These are phyloP conservation scores for Neurospora sp. DNA, from an alignment of 495 filamentous ascomycete species.

Conservation along the genomic window DNA sequence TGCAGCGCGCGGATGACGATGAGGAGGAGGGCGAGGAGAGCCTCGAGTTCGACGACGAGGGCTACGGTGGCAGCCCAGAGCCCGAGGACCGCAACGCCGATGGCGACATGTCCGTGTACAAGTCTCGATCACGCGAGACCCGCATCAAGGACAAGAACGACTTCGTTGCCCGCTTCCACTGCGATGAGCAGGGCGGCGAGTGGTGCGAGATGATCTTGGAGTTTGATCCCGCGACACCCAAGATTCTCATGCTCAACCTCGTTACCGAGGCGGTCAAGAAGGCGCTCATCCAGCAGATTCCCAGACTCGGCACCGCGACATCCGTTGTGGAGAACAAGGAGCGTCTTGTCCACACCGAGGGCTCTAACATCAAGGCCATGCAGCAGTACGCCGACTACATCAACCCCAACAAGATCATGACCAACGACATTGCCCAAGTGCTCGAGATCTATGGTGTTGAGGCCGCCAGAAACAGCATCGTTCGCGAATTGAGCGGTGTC, in stretches of 20 bases:
- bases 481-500: conserved; percentile 75
- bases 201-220: conserved; percentile 76
- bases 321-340: conserved; percentile 54
- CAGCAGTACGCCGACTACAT: conserved; percentile 78
- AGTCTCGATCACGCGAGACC: conserved; percentile 45
- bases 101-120: conserved; percentile 24
- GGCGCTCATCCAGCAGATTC: conserved; percentile 80
- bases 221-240: conserved; percentile 71
- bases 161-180: conserved; percentile 65
- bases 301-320: conserved; percentile 59
- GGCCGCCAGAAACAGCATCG: conserved; percentile 75
- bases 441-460: conserved; percentile 85
- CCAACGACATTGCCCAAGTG: conserved; percentile 85
- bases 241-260: conserved; percentile 84
- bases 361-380: conserved; percentile 84
- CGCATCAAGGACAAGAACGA: conserved; percentile 54
- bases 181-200: conserved; percentile 62
- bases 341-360: conserved; percentile 62
- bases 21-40: conserved; percentile 38
- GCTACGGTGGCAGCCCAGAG: conserved; percentile 41
- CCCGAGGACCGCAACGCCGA: conserved; percentile 33
- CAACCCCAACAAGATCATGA: conserved; percentile 77
- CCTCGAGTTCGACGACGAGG: conserved; percentile 45
- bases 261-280: conserved; percentile 67
- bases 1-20: conserved; percentile 42